Evolutionary conservation across 2,329 filamentous ascomycete genomes (phyloP).

Genomic region (Nemania bipapillata): DNA sequence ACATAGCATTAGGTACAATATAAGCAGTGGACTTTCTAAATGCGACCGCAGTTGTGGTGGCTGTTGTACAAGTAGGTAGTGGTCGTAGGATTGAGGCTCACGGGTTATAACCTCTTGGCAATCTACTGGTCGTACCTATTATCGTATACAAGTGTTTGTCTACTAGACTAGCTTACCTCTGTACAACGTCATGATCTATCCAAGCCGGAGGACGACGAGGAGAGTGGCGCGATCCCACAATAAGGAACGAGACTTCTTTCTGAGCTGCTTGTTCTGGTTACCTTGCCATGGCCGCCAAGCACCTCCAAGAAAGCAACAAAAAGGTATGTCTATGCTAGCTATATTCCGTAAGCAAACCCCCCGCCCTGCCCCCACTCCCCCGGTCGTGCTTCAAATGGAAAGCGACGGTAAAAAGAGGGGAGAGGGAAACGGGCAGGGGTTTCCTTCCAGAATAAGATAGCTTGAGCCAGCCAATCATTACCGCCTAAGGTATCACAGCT

Average conservation of each 20-base stretch:
- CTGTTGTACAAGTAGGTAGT: too few relatives aligned
- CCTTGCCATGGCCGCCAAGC: constrained; percentile 25
- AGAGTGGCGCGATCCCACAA: not conserved
- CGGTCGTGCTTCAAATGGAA: constrained; percentile 26
- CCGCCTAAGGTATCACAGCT: constrained; percentile 20
- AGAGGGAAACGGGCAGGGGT: constrained; percentile 12
- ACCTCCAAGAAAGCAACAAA: not conserved
- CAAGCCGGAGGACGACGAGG: not conserved
- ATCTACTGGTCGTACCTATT: not conserved
- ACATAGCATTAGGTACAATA: not conserved
- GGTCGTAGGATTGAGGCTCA: constrained; percentile 1
- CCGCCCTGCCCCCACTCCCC: constrained; percentile 12
- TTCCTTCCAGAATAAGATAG: not conserved
- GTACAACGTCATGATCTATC: not conserved
- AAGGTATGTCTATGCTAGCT: not conserved
- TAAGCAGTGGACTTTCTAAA: not conserved
- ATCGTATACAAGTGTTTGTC: not conserved
- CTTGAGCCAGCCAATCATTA: constrained; percentile 11
- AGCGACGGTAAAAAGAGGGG: constrained; percentile 21
- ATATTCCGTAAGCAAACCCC: not conserved
- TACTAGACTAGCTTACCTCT: not conserved
- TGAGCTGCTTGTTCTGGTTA: constrained; percentile 26
- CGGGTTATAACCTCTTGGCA: not conserved
- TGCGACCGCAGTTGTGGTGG: not conserved
- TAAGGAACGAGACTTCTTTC: not conserved